A percentile compares a stretch with the other conserved stretches of the same genome.
Conservation (phyloP, 768 basidiomycete species). For the Multifurca ochricompacta region DNA sequence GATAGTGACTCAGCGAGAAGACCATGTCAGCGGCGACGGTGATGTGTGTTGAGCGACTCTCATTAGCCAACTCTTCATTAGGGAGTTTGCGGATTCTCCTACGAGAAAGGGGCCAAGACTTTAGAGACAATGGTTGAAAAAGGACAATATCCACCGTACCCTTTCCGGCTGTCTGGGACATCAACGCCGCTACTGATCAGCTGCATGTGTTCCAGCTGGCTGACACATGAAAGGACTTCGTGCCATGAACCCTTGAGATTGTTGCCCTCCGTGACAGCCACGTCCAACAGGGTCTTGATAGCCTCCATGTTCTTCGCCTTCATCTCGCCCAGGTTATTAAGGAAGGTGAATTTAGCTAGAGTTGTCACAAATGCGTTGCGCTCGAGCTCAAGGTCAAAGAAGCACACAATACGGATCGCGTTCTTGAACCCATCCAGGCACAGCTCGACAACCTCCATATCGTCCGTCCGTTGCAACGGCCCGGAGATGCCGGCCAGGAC, state of each 20-base stretch:
- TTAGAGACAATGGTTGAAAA: background rate
- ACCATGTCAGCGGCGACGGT: slow-evolving; percentile 99
- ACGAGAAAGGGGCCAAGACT: slow-evolving; percentile 15
- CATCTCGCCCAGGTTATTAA: slow-evolving; percentile 98
- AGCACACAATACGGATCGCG: slow-evolving; percentile 94
- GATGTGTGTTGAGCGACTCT: slow-evolving; percentile 95
- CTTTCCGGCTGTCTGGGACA: slow-evolving; percentile 72
- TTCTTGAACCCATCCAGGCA: slow-evolving; percentile 95
- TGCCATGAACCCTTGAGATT: slow-evolving; percentile 94
- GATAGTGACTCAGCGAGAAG: slow-evolving; percentile 89
- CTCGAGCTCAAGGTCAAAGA: slow-evolving; percentile 95
- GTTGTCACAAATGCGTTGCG: slow-evolving; percentile 99
- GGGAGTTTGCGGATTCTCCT: slow-evolving; percentile 53
- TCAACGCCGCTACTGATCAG: slow-evolving; percentile 89
- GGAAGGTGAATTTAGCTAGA: slow-evolving; percentile 91
- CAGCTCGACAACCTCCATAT: slow-evolving; percentile 82
- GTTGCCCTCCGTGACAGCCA: slow-evolving; percentile 95
- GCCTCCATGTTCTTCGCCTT: slow-evolving; percentile 99
- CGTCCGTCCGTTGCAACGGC: slow-evolving; percentile 91
- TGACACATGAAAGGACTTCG: slow-evolving; percentile 94
- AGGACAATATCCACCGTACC: slow-evolving; percentile 41
- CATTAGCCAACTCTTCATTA: slow-evolving; percentile 91
- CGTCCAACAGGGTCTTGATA: slow-evolving; percentile 89
- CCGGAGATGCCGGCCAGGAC: slow-evolving; percentile 93
- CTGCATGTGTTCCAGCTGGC: slow-evolving; percentile 98